Percentiles rank a stretch among this genome's conserved stretches.
phyloP scores from a whole-genome alignment of 202 grass and related monocot species.

The Panicum virgatum region DNA sequence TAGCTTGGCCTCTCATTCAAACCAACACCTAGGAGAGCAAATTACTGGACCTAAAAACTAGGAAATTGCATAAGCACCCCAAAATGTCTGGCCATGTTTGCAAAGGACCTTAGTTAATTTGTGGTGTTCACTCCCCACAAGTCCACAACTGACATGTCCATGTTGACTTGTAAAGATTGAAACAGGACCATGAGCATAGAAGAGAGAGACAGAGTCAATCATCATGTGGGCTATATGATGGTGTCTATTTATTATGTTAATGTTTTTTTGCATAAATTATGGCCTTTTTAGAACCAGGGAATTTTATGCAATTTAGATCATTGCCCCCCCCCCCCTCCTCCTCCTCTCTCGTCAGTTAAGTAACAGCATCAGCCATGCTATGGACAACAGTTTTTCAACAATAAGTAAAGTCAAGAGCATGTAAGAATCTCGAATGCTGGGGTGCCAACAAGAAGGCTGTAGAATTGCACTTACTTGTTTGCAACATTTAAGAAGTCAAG shows the following conservation, averaged over 20 bases:
- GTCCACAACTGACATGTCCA: not conserved
- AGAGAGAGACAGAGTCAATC: not conserved
- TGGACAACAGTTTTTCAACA: no score
- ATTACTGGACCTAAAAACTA: not conserved
- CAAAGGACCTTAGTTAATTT: not conserved
- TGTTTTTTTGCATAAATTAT: not conserved
- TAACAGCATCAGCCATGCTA: not conserved
- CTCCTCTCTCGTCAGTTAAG: no score
- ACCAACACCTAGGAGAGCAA: not conserved
- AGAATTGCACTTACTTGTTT: constrained; percentile 62
- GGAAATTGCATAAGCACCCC: not conserved
- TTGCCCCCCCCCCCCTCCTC: no score
- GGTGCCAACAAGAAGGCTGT: not conserved
- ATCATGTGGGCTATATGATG: no score
- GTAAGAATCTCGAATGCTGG: not conserved
- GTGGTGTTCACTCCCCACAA: not conserved
- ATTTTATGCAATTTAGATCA: not conserved
- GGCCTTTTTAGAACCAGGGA: not conserved
- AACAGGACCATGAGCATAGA: not conserved
- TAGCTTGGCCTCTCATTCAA: not conserved
- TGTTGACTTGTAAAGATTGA: not conserved
- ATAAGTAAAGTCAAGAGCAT: not conserved
- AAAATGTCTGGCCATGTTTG: not conserved
- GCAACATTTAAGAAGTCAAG: constrained; percentile 77
- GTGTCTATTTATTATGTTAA: not conserved